Evolutionary conservation across 2,329 filamentous ascomycete genomes (phyloP), one percentile per base, ranked within the genome.

Genomic region (Sporothrix brunneoviolacea): DNA sequence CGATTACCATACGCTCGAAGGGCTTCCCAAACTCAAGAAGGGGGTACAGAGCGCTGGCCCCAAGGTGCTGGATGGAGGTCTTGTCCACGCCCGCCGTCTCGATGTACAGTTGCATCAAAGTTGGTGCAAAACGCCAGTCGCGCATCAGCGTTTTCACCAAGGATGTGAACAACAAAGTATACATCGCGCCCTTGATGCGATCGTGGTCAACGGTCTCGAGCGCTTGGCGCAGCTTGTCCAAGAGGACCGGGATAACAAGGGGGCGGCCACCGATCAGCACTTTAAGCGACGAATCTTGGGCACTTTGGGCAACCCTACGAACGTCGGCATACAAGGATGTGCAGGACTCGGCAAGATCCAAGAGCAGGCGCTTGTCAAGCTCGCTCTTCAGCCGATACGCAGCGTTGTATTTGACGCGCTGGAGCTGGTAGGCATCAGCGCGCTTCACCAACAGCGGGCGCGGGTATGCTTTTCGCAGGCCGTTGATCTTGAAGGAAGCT

Each of bases 271-370:
- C 93, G 58, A 95, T 86, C 12, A 98, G 77, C 24, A 87, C 86
- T 70, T 95, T 96, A 28, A 97, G 78, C 0, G 93, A 93, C 0
- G 93, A 94, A 65, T 98, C 94, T 51, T 89, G 86, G 0, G 93
- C 89, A 54, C 84, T 86, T 65, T 98, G 93, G 3, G 93, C 93
- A 48, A 91, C 91, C 28, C 91, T 80, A n/a, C 94, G 86, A 46
- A 97, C 93, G 63, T 98, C 93, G 0, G 93, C 93, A 64, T 98
- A 98, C 4, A 88, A 72, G 0, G 91, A 97, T 3, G 95, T 83
- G 56, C 87, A 90, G 0, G 91, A 96, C 59, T 94, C 80, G 5
- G 91, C 89, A 33, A 98, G 76, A 64, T 98, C 91, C 15, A 95
- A 74, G 1, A 98, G 73, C 12, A 98, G 71, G 13, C 75, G 77